phyloP scores from a whole-genome alignment of 352 stramenopile genomes.

The Pythium diclinum region DNA sequence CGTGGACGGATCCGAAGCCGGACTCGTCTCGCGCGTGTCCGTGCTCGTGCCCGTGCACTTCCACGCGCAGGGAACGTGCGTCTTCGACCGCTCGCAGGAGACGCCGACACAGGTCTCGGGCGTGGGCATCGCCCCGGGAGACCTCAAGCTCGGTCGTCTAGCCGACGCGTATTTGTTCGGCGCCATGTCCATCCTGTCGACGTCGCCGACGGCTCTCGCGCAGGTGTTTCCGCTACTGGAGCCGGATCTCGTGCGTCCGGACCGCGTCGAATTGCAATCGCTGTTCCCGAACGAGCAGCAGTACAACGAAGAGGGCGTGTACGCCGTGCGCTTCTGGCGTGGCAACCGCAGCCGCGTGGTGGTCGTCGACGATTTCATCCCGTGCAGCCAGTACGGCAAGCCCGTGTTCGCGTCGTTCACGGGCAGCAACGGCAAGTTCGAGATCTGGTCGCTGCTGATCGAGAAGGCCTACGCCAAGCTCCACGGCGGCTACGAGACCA shows the following conservation, averaged over 20 bases:
- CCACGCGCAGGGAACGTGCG: conserved; percentile 68
- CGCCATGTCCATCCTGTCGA: conserved; percentile 78
- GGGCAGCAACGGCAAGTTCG: conserved; percentile 77
- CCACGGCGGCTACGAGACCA: conserved; percentile 87
- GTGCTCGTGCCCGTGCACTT: conserved; percentile 81
- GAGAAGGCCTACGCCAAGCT: conserved; percentile 96
- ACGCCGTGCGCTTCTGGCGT: conserved; percentile 82
- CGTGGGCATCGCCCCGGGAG: conserved; percentile 60
- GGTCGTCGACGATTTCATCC: conserved; percentile 83
- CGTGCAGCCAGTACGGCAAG: conserved; percentile 80
- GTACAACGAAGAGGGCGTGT: conserved; percentile 88
- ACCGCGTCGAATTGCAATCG: conserved; percentile 56
- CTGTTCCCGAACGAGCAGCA: conserved; percentile 69
- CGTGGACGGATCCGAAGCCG: conserved; percentile 54
- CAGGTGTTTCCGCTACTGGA: conserved; percentile 69
- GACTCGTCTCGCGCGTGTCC: conserved; percentile 61
- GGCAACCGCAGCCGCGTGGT: conserved; percentile 80
- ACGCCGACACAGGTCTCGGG: conserved; percentile 49
- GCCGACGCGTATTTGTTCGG: conserved; percentile 81
- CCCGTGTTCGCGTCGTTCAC: conserved; percentile 84
- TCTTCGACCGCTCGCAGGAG: conserved; percentile 76
- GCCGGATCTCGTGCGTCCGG: conserved; percentile 51
- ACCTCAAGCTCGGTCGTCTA: conserved; percentile 61
- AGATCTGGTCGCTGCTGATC: conserved; percentile 92
- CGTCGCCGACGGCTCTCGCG: conserved; percentile 65